A percentile compares a stretch with the other conserved stretches of the same genome.
Evolutionary conservation across 2,329 filamentous ascomycete genomes (phyloP).

Genomic region (Colletotrichum horii): DNA sequence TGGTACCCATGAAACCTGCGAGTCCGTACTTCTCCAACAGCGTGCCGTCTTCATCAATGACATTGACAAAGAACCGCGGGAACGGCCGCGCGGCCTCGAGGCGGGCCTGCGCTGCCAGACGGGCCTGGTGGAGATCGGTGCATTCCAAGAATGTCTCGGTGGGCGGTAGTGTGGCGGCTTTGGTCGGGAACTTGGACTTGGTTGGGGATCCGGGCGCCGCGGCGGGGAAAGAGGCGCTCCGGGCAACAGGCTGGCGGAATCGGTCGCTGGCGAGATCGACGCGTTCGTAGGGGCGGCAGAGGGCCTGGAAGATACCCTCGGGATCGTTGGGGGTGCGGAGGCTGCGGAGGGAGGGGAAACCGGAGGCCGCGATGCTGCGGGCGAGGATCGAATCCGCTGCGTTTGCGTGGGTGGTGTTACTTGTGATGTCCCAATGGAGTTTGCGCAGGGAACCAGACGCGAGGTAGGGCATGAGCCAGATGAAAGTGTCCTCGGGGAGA

Average conservation of each 20-base stretch:
- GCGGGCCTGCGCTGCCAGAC: conserved; percentile 69
- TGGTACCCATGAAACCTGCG: conserved; percentile 65
- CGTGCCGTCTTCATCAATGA: conserved; percentile 58
- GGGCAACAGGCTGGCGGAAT: conserved; percentile 35
- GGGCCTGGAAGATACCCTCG: conserved; percentile 70
- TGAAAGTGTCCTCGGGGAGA: conserved; percentile 59
- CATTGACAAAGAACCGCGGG: conserved; percentile 63
- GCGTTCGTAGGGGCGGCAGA: conserved; percentile 68
- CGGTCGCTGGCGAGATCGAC: conserved; percentile 57
- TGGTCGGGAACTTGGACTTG: conserved; percentile 40
- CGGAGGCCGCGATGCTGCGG: conserved; percentile 62
- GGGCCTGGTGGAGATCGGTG: conserved; percentile 55
- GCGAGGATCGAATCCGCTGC: conserved; percentile 68
- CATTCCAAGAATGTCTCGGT: conserved; percentile 31
- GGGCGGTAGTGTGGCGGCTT: conserved; percentile 35
- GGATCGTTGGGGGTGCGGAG: conserved; percentile 73
- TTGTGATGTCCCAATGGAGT: conserved; percentile 70
- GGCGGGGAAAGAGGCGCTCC: conserved; percentile 15
- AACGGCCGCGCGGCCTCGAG: conserved; percentile 61
- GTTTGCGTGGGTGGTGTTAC: conserved; percentile 47
- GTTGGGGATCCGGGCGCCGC: conserved; percentile 28
- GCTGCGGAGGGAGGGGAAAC: conserved; percentile 65
- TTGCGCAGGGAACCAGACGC: conserved; percentile 57
- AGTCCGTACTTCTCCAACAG: conserved; percentile 59
- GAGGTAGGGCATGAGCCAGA: conserved; percentile 70